Conservation (phyloP, 148 eudicot genomes). For the Rhododendron kiyosumense region DNA sequence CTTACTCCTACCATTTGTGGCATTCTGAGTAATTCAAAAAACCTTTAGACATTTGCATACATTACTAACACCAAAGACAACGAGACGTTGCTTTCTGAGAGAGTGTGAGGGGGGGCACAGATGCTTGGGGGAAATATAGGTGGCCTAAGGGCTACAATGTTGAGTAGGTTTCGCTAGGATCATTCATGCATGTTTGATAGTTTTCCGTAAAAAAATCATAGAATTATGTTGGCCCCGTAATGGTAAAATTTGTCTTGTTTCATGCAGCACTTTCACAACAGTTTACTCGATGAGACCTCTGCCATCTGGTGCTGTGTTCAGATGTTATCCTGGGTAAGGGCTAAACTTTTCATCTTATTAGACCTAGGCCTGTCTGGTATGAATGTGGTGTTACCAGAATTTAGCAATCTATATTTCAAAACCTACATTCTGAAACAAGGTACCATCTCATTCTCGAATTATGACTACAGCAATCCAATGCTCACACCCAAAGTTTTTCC, state of each 20-base stretch:
- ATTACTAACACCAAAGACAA: not conserved
- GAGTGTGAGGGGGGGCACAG: not conserved
- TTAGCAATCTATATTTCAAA: not conserved
- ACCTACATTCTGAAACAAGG: no score
- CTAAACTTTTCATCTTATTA: not conserved
- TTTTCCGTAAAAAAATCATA: not conserved
- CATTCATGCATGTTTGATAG: not conserved
- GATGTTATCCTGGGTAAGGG: slow-evolving; percentile 94
- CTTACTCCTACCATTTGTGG: not conserved
- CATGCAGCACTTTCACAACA: slow-evolving; percentile 67
- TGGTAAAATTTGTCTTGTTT: slow-evolving; percentile 7
- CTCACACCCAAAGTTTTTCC: not conserved
- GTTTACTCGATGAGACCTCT: slow-evolving; percentile 96
- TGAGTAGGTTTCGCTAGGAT: not conserved
- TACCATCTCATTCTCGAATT: no score
- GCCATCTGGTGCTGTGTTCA: slow-evolving; percentile 81
- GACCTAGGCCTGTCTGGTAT: not conserved
- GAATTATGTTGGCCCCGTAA: not conserved
- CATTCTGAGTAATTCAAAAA: not conserved
- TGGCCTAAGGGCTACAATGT: not conserved
- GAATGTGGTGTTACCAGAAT: not conserved
- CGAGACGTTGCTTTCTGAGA: not conserved
- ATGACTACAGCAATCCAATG: no score
- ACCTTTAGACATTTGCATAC: not conserved
- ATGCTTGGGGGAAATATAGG: no score